Evolutionary conservation across 2,329 filamentous ascomycete genomes (phyloP), one percentile per base, ranked within the genome.

Genomic region (Curvularia eragrostidis): DNA sequence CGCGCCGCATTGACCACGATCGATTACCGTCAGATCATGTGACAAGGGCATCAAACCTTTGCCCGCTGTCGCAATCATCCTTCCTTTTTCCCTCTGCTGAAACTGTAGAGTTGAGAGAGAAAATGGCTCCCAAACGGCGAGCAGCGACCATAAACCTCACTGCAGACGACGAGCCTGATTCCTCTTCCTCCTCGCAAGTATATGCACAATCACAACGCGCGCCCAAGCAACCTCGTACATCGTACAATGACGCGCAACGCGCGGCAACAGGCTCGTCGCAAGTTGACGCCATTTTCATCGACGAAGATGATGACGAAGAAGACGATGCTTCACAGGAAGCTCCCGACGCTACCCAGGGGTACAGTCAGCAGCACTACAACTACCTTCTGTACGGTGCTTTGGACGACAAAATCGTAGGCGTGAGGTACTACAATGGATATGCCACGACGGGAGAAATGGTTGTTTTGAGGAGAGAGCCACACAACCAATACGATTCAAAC

Each of bases 401-500:
- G 18, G 68, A 80, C 18, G 80, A 79, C 18, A 87, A 87, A 54
- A 85, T 88, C 48, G 86, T 89, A 2, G 87, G 86, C 1, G 76
- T 84, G 69, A 67, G 82, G 21, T 77, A 65, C 49, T 77, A 78
- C 53, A 67, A 55, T 28, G 75, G 75, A 19, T 68, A 72, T 56
- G 75, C 75, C 3, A 76, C 75, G 1, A 44, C 70, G 0, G 73
- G 73, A 0, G 76, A 78, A 48, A 70, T 73, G 62, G 71, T 75
- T 10, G 52, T 75, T 9, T 53, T 61, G 52, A 80, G 79, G 34
- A 81, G 91, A 69, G 89, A 94, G 69, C 88, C 89, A 1, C 69
- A 75, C 1, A 94, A 94, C 68, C 80, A 77, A 15, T 76, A 72
- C 47, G 74, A 76, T 48, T 26, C 65, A 3, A 95, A 95, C 76